Percentiles rank a stretch among this genome's conserved stretches.
Conservation (phyloP, 139 green algal species). For the Asterochloris erici region DNA sequence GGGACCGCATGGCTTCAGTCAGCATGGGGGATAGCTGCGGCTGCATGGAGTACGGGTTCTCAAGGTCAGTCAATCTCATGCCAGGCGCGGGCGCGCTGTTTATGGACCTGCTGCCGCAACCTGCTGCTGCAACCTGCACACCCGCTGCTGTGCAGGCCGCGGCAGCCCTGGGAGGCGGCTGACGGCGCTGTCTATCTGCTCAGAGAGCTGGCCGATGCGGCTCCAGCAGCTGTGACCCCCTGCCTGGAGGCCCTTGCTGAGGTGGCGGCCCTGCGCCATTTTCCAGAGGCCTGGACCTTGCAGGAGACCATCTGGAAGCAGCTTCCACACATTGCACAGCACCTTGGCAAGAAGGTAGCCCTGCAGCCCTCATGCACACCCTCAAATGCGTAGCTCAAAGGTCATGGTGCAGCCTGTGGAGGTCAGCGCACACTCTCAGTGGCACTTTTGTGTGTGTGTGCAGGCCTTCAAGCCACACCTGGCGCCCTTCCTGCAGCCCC, state of each 20-base stretch:
- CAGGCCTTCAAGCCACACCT: conserved; percentile 73
- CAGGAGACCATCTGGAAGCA: conserved; percentile 77
- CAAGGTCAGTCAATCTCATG: conserved; percentile 26
- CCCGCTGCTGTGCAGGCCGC: conserved; percentile 1
- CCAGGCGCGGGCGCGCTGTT: background rate
- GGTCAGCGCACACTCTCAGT: too few relatives aligned
- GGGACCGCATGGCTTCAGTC: background rate
- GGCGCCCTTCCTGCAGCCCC: conserved; percentile 61
- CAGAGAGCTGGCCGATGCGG: conserved; percentile 53
- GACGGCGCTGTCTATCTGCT: conserved; percentile 86
- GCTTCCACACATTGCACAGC: conserved; percentile 62
- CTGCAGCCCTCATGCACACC: too few relatives aligned
- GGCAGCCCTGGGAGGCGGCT: conserved; percentile 80
- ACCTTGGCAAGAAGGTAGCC: conserved; percentile 54
- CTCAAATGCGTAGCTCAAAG: too few relatives aligned
- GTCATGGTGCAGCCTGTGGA: background rate
- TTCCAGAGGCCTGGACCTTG: conserved; percentile 60
- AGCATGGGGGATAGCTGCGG: conserved; percentile 51
- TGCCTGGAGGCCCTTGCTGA: conserved; percentile 66
- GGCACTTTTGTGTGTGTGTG: conserved; percentile 24
- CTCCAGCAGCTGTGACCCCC: conserved; percentile 27
- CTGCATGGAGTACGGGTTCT: conserved; percentile 88
- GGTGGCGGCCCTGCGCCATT: conserved; percentile 55
- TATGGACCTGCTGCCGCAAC: background rate
- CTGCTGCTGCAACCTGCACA: background rate